Conservation (phyloP, 306 rosid genomes). For the Fragaria vesca region DNA sequence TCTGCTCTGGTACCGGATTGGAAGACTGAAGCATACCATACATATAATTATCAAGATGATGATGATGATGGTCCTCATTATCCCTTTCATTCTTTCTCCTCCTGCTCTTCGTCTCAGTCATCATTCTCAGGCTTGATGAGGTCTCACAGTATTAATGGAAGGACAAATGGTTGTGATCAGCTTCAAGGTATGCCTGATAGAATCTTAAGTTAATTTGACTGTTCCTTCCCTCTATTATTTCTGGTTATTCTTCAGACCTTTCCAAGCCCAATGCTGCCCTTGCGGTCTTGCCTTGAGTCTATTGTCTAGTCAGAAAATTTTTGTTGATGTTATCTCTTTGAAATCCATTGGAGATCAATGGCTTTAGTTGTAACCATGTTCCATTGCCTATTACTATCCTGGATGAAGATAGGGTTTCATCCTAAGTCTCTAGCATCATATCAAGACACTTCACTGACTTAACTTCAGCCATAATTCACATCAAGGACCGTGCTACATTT, state of each 20-base stretch:
- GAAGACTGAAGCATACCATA: slow-evolving; percentile 40
- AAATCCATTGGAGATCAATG: background rate
- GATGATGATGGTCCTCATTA: slow-evolving; percentile 35
- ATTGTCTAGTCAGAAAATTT: background rate
- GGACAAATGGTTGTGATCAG: slow-evolving; percentile 42
- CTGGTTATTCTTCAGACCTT: background rate
- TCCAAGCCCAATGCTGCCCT: background rate
- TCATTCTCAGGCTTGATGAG: slow-evolving; percentile 36
- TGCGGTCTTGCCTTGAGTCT: background rate
- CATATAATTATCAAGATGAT: slow-evolving; percentile 47
- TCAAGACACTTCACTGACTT: background rate
- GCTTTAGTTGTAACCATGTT: background rate
- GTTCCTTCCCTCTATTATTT: background rate
- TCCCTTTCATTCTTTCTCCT: slow-evolving; percentile 46
- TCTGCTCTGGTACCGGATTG: slow-evolving; percentile 57
- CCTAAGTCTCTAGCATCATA: background rate
- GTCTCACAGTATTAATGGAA: slow-evolving; percentile 39
- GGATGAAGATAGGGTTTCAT: background rate
- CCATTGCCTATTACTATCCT: background rate
- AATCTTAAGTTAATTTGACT: background rate
- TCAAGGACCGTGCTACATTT: background rate
- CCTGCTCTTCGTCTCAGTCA: slow-evolving; percentile 59
- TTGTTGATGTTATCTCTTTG: background rate
- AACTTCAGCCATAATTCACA: background rate
- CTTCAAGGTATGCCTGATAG: slow-evolving; percentile 50